These are phyloP conservation scores for Diaporthe capsici DNA, from an alignment of 2,329 filamentous ascomycete genomes.

Conservation along the genomic window DNA sequence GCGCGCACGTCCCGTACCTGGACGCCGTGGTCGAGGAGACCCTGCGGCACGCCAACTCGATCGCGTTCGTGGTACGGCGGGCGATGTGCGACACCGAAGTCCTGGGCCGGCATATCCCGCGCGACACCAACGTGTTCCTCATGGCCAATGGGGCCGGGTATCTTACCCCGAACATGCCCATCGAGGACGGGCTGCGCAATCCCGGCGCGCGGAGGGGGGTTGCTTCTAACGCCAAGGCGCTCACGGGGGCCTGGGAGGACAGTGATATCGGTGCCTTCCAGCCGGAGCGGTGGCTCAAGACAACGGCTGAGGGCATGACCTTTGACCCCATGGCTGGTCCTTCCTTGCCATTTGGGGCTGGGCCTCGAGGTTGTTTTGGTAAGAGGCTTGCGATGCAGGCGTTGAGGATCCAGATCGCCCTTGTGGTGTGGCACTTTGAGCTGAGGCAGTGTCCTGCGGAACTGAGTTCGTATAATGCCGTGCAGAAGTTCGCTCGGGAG, in stretches of 20 bases:
- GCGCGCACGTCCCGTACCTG: conserved; percentile 51
- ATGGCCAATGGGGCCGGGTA: conserved; percentile 55
- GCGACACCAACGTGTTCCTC: conserved; percentile 57
- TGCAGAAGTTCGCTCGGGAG: conserved; percentile 51
- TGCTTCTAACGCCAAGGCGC: conserved; percentile 42
- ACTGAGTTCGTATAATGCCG: conserved; percentile 47
- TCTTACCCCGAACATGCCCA: conserved; percentile 46
- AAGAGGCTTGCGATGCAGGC: conserved; percentile 54
- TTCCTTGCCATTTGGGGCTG: conserved; percentile 53
- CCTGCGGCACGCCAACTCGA: conserved; percentile 50
- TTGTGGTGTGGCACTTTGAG: conserved; percentile 57
- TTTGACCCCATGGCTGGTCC: conserved; percentile 54
- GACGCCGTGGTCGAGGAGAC: conserved; percentile 56
- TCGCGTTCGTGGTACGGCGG: conserved; percentile 49
- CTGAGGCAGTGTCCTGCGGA: conserved; percentile 48
- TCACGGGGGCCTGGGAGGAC: conserved; percentile 49
- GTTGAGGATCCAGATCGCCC: conserved; percentile 49
- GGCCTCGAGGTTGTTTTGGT: conserved; percentile 56
- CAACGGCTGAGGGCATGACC: conserved; percentile 33
- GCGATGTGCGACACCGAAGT: conserved; percentile 52
- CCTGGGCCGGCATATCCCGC: conserved; percentile 52
- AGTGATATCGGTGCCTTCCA: conserved; percentile 50
- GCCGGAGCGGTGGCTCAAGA: conserved; percentile 56
- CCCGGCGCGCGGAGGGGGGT: conserved; percentile 41
- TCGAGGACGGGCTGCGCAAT: conserved; percentile 49